phyloP scores from a whole-genome alignment of 306 rosid species.

The Mimosa pudica region DNA sequence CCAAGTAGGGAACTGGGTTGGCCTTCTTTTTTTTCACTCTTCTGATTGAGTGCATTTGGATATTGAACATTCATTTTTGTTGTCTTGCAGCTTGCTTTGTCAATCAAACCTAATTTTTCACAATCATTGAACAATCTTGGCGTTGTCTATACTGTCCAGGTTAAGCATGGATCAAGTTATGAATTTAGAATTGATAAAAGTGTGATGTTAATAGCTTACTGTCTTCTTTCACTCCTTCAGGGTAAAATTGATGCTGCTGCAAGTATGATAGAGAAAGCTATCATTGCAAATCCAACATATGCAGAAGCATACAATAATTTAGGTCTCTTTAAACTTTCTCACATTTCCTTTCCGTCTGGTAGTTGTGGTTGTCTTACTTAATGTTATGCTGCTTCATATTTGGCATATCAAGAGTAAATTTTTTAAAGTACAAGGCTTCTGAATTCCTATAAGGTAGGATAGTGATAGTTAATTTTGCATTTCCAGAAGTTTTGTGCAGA shows the following conservation, averaged over 20 bases:
- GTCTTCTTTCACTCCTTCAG: constrained; percentile 52
- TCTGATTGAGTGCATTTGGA: constrained; percentile 21
- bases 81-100: constrained; percentile 77
- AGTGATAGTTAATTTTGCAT: constrained; percentile 1
- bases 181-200: constrained; percentile 35
- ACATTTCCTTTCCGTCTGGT: background rate
- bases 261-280: constrained; percentile 98
- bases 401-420: constrained; percentile 10
- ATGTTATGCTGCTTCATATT: constrained; percentile 27
- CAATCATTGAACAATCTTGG: constrained; percentile 99
- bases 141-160: constrained; percentile 99
- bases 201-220: constrained; percentile 32
- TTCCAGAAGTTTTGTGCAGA: background rate
- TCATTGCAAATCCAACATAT: constrained; percentile 93
- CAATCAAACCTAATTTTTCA: constrained; percentile 91
- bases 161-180: constrained; percentile 34
- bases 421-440: constrained; percentile 25
- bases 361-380: constrained; percentile 8
- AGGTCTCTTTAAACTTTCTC: constrained; percentile 51
- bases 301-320: constrained; percentile 98
- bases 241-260: constrained; percentile 99
- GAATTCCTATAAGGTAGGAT: background rate
- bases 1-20: too few relatives aligned
- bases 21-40: constrained; percentile 11
- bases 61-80: constrained; percentile 16